Base-by-base conservation (phyloP, 306 rosid genomes). In the Neltuma alba region DNA sequence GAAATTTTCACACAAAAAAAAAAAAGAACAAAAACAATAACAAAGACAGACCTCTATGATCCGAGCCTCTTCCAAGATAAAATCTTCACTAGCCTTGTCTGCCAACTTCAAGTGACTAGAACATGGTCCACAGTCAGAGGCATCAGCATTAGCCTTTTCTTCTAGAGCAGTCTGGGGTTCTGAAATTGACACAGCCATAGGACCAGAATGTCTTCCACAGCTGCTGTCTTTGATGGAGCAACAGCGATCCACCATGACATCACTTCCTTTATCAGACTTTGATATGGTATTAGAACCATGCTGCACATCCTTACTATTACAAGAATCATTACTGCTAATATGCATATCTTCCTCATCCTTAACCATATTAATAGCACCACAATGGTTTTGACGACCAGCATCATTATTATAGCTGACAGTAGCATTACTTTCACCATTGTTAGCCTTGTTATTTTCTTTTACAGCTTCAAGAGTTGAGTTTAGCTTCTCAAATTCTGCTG, bases 21-120 rank as follows among this genome's bases (percentile, higher is more conserved):
- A 52, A 50, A 50, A n/a, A 50, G 75, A n/a, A n/a, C n/a, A n/a
- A n/a, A n/a, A n/a, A n/a, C n/a, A n/a, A n/a, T n/a, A n/a, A n/a
- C n/a, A n/a, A 76, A 76, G 75, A 65, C 81, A 68, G 80, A 93
- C 98, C 98, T 93, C 89, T 80, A 93, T 87, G 44, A 80, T 87
- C 64, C 84, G 82, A 69, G 96, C 98, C 87, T 88, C 89, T 83
- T 88, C 97, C 85, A 93, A 74, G 81, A 93, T 84, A 83, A 90
- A 93, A 78, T 93, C 97, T 86, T 91, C 98, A 73, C 20, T 85
- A 40, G 89, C 90, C 82, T 83, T 93, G 86, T 83, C 88, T 75
- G 76, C 76, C 78, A 86, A 80, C 79, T 85, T 89, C 76, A 72
- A 73, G 78, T 78, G 68, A 21, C 57, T 71, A 38, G 86, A 58